Evolutionary conservation across 495 filamentous ascomycete species (phyloP).

Genomic region (Neurospora hispaniola): DNA sequence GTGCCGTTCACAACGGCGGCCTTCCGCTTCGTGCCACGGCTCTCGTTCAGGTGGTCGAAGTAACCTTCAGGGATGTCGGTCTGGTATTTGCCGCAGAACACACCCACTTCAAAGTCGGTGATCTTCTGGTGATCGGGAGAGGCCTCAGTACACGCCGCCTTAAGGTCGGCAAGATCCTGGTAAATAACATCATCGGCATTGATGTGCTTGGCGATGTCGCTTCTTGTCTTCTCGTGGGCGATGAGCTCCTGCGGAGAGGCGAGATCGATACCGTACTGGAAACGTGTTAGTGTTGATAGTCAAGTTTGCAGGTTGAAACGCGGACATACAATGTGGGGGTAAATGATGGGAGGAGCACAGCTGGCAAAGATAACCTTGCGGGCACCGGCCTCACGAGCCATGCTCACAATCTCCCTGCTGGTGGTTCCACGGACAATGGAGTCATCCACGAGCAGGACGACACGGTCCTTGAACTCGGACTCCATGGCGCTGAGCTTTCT

Average conservation of each 20-base stretch:
- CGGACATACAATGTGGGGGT: slow-evolving; percentile 35
- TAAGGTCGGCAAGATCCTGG: slow-evolving; percentile 75
- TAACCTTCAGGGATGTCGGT: slow-evolving; percentile 77
- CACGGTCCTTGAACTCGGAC: slow-evolving; percentile 74
- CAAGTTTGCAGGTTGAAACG: neutral
- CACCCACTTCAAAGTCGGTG: slow-evolving; percentile 78
- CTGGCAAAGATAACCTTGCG: slow-evolving; percentile 84
- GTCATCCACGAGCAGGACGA: slow-evolving; percentile 83
- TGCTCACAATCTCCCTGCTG: slow-evolving; percentile 78
- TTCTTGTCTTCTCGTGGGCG: slow-evolving; percentile 61
- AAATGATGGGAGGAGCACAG: slow-evolving; percentile 76
- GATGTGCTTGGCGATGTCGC: slow-evolving; percentile 67
- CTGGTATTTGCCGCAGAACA: slow-evolving; percentile 86
- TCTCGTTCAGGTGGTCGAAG: slow-evolving; percentile 71
- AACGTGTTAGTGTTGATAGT: neutral
- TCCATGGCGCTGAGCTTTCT: slow-evolving; percentile 77
- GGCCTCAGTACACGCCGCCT: slow-evolving; percentile 66
- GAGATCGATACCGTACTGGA: slow-evolving; percentile 76
- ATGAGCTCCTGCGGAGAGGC: slow-evolving; percentile 75
- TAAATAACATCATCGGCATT: slow-evolving; percentile 89
- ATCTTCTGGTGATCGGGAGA: slow-evolving; percentile 39
- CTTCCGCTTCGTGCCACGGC: slow-evolving; percentile 65
- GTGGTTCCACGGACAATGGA: slow-evolving; percentile 92
- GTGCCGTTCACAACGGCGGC: neutral
- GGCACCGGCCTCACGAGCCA: slow-evolving; percentile 88